phyloP scores from a whole-genome alignment of 768 basidiomycete species.

The Rhizopogon vulgaris region DNA sequence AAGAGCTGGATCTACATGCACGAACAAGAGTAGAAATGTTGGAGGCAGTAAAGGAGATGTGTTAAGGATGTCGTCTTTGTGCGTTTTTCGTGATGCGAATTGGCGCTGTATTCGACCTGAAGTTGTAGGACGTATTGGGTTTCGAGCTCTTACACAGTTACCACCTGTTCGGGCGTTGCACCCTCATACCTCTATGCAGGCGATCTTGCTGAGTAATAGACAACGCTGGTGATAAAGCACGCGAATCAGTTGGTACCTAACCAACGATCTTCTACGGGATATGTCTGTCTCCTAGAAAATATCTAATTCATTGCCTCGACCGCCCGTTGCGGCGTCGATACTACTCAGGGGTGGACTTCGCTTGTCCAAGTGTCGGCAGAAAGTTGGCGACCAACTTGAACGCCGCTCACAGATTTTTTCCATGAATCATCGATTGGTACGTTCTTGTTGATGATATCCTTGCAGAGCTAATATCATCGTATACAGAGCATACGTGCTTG shows the following conservation, averaged over 20 bases:
- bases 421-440: background rate
- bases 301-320: background rate
- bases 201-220: background rate
- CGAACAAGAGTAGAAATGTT: slow-evolving; percentile 14
- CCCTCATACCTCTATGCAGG: background rate
- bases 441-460: background rate
- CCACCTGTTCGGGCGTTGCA: background rate
- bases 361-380: no score
- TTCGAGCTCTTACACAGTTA: background rate
- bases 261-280: background rate
- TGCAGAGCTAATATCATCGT: background rate
- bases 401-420: no score
- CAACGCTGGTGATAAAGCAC: background rate
- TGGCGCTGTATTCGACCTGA: background rate
- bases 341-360: no score
- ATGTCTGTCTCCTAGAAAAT: background rate
- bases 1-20: slow-evolving; percentile 14
- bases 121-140: background rate
- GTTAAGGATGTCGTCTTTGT: background rate
- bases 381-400: no score
- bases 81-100: background rate
- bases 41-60: background rate
- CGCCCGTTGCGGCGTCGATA: no score
- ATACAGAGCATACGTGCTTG: background rate
- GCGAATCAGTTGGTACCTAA: no score